These are phyloP conservation scores for Tetrahymena elliotti DNA, from an alignment of 73 alveolate species.

Conservation along the genomic window DNA sequence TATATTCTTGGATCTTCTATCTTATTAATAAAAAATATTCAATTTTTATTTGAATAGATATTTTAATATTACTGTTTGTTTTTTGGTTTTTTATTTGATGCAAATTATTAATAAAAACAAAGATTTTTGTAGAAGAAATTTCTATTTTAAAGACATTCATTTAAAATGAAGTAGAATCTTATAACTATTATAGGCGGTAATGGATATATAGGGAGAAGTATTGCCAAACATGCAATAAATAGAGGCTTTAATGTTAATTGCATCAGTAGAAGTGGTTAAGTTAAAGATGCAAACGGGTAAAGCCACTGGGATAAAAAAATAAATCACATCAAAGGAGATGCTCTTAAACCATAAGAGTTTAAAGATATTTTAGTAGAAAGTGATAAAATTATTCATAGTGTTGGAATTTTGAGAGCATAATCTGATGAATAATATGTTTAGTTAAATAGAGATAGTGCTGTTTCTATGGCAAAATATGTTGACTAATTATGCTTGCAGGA, in stretches of 20 bases:
- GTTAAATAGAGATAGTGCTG: background rate
- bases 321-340: background rate
- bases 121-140: background rate
- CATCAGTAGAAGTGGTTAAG: background rate
- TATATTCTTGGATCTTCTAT: too few species aligned
- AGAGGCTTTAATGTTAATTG: background rate
- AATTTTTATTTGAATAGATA: background rate
- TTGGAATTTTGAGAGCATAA: background rate
- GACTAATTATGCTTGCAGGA: background rate
- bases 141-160: background rate
- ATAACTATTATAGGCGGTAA: background rate
- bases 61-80: too few species aligned
- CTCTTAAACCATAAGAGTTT: background rate
- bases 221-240: background rate
- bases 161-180: background rate
- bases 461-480: background rate
- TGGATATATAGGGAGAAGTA: background rate
- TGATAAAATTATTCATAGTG: background rate
- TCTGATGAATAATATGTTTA: background rate
- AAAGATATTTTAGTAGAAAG: background rate
- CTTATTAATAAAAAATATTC: too few species aligned
- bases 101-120: too few species aligned
- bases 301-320: background rate
- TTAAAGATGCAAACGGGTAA: background rate
- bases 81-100: too few species aligned